Conservation (phyloP, 176 grass and related monocot species). For the Urochloa ruziziensis region DNA sequence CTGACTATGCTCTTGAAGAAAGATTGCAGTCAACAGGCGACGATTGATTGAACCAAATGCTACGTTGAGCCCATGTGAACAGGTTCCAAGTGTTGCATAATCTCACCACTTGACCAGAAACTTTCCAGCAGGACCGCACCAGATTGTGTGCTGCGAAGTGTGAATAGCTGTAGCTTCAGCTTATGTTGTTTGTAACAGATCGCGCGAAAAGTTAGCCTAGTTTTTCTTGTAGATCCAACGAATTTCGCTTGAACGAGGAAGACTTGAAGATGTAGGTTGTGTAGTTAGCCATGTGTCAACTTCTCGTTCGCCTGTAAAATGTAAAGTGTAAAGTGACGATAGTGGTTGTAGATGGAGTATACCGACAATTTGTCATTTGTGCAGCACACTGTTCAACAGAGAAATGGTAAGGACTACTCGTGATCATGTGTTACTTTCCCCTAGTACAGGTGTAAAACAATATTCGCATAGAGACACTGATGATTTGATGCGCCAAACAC, state of each 20-base stretch:
- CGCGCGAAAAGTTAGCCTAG: neutral
- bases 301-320: neutral
- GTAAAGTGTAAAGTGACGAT: neutral
- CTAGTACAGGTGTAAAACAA: no score
- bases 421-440: no score
- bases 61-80: neutral
- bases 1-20: neutral
- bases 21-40: neutral
- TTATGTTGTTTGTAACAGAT: neutral
- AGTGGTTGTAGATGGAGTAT: neutral
- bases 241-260: neutral
- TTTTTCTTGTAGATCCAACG: neutral
- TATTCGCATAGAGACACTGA: no score
- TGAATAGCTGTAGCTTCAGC: neutral
- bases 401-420: neutral
- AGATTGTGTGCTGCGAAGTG: neutral
- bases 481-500: neutral
- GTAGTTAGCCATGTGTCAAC: neutral
- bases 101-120: neutral
- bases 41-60: neutral
- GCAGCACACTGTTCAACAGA: neutral
- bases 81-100: neutral
- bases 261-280: neutral
- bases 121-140: neutral
- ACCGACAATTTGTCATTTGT: constrained; percentile 2